These are phyloP conservation scores for Corynascus novoguineensis DNA, from an alignment of 495 filamentous ascomycete genomes.

Conservation along the genomic window DNA sequence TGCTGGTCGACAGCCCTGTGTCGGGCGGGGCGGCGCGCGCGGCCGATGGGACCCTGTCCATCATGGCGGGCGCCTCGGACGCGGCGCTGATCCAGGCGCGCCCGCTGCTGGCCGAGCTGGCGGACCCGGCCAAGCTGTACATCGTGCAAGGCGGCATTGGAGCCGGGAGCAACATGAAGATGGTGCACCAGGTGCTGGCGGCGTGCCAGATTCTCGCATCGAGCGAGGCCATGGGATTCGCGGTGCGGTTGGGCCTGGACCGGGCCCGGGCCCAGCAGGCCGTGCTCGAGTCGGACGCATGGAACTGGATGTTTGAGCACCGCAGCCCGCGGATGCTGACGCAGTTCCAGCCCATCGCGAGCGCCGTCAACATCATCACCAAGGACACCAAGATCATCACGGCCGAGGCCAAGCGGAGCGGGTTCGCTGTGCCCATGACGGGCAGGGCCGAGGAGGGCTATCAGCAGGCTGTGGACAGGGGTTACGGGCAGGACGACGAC, in stretches of 20 bases:
- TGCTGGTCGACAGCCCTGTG: slow-evolving; percentile 68
- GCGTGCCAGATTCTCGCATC: slow-evolving; percentile 68
- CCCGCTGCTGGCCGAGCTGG: slow-evolving; percentile 58
- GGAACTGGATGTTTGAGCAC: slow-evolving; percentile 81
- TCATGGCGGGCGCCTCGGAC: slow-evolving; percentile 66
- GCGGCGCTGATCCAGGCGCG: slow-evolving; percentile 53
- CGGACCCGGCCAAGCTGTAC: slow-evolving; percentile 58
- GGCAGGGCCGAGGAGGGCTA: slow-evolving; percentile 69
- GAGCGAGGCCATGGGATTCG: slow-evolving; percentile 70
- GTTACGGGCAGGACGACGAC: slow-evolving; percentile 63
- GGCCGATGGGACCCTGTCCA: slow-evolving; percentile 70
- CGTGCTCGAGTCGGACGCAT: slow-evolving; percentile 55
- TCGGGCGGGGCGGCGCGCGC: slow-evolving; percentile 71
- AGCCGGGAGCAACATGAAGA: slow-evolving; percentile 81
- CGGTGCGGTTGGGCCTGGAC: slow-evolving; percentile 61
- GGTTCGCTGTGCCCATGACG: slow-evolving; percentile 65
- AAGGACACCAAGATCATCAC: slow-evolving; percentile 82
- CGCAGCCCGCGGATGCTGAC: slow-evolving; percentile 64
- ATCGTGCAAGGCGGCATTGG: slow-evolving; percentile 68
- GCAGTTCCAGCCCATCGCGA: slow-evolving; percentile 60
- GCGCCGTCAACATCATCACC: slow-evolving; percentile 68
- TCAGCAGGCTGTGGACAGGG: slow-evolving; percentile 52
- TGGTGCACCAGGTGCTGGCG: slow-evolving; percentile 77
- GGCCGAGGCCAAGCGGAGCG: slow-evolving; percentile 52
- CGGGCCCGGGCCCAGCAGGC: slow-evolving; percentile 50